phyloP scores from a whole-genome alignment of 1,284 basidiomycete genomes.

The Anthracocystis panici-leucophaei region DNA sequence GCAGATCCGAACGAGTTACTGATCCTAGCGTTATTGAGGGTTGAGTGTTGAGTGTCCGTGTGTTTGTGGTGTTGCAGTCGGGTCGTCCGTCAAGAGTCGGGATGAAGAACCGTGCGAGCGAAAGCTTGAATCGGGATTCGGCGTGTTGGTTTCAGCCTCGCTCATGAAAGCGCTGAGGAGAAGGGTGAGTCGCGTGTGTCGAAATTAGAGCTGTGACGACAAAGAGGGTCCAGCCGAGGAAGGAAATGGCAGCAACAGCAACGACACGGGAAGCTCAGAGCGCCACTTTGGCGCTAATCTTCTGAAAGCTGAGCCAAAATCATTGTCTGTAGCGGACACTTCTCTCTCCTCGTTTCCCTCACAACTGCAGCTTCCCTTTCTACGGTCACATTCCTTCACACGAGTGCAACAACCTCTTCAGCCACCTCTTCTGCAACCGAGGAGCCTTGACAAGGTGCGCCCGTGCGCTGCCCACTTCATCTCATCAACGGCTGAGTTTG shows the following conservation, averaged over 20 bases:
- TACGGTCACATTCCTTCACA: background rate
- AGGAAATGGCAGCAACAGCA: no score
- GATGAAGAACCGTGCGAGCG: slow-evolving; percentile 26
- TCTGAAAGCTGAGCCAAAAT: background rate
- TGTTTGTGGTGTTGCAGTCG: slow-evolving; percentile 1
- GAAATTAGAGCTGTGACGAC: no score
- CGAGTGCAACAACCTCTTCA: background rate
- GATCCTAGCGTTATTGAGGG: background rate
- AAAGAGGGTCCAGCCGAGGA: no score
- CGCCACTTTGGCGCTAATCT: no score
- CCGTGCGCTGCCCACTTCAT: slow-evolving; percentile 8
- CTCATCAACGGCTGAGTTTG: slow-evolving; percentile 3
- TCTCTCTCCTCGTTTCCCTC: no score
- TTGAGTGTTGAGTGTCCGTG: background rate
- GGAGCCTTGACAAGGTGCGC: background rate
- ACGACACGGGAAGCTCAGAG: no score
- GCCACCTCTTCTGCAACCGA: background rate
- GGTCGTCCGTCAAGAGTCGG: background rate
- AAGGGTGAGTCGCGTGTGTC: no score
- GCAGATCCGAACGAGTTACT: no score
- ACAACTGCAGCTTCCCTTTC: no score
- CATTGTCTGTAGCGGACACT: background rate
- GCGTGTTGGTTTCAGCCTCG: background rate
- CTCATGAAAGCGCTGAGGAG: background rate
- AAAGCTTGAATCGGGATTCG: slow-evolving; percentile 3